Conservation (phyloP, 768 basidiomycete species). For the Amanita rimosa region DNA sequence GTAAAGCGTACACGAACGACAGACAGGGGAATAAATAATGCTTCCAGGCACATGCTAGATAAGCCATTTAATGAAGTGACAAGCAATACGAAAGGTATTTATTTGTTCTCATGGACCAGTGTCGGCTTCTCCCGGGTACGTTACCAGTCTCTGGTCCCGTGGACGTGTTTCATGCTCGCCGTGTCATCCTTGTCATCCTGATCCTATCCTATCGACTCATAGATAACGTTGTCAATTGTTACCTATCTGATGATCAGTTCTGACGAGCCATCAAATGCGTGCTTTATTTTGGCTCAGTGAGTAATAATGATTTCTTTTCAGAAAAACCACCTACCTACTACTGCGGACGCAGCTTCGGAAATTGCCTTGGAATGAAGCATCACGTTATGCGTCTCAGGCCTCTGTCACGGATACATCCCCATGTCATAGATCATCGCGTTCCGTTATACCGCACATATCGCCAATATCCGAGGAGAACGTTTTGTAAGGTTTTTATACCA, state of each 20-base stretch:
- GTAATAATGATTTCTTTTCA: background rate
- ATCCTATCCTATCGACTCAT: background rate
- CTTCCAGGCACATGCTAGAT: background rate
- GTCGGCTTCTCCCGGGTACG: background rate
- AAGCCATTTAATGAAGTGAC: too few species aligned
- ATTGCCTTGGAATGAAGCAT: background rate
- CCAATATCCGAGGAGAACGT: constrained; percentile 1
- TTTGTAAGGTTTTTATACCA: background rate
- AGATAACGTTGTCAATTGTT: background rate
- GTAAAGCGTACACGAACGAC: background rate
- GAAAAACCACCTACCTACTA: background rate
- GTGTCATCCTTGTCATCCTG: background rate
- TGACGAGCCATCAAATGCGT: background rate
- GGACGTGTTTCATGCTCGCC: background rate
- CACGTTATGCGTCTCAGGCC: too few species aligned
- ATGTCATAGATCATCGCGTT: background rate
- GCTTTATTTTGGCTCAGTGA: background rate
- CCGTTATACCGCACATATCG: background rate
- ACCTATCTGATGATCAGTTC: too few species aligned
- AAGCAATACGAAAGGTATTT: too few species aligned
- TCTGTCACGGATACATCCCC: background rate
- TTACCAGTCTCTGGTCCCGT: background rate
- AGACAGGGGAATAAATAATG: background rate
- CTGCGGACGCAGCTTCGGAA: background rate
- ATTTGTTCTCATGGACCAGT: background rate